Base-by-base conservation (phyloP, 441 rosid genomes). In the Erysimum cheiri region DNA sequence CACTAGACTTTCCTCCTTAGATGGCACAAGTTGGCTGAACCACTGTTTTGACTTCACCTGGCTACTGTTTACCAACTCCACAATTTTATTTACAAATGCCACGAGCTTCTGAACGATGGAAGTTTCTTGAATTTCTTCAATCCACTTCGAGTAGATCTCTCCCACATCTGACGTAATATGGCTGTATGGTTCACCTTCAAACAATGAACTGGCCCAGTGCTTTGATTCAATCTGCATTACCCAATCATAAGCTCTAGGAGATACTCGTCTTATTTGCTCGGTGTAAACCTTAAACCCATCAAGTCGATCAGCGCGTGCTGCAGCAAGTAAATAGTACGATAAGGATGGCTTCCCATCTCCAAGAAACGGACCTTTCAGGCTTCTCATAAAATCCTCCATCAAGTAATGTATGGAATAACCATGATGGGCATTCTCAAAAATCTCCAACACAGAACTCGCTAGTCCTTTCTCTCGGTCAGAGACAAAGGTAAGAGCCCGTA, bases 401-500 rank as follows among this genome's bases (percentile, higher is more conserved):
- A 93, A 82, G 73, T 85, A 88, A 74, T 81, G 87, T 65, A 93
- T 77, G 19, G 96, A 89, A 73, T 85, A 89, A 41, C 95, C 97
- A 72, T 85, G 81, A 78, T 83, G 80, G 28, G 89, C 79, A 71
- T 87, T 84, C 73, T 85, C 88, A 77, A 91, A 93, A 61, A 89
- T 73, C 76, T 91, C 84, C 67, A 77, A 73, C 73, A 87, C 95
- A 31, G 73, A 70, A 65, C 80, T 83, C 82, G 14, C 71, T 40
- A 93, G 76, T 22, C 81, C 88, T 84, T 91, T 91, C 79, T 91
- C 92, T 72, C 78, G 82, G 80, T 91, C 97, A 52, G 94, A 82
- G 60, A 91, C 80, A 64, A 91, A 91, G 46, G 98, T 93, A 77
- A 93, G 77, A 22, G 88, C 17, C 40, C 52, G 78, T 52, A 84